Evolutionary conservation across 345 rosid genomes (phyloP).

Genomic region (Salix viminalis): DNA sequence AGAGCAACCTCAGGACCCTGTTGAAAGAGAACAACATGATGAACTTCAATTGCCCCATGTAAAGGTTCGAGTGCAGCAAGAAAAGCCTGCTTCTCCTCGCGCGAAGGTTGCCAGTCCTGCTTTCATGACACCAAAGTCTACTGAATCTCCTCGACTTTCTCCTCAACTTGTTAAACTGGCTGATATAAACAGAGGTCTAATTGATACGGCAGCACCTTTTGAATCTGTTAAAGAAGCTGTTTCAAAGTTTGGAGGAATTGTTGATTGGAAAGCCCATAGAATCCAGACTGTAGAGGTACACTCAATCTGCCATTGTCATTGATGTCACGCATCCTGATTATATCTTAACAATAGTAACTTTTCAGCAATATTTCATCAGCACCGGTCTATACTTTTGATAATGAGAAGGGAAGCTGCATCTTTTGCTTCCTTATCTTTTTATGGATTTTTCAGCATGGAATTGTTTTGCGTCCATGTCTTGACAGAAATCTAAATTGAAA

Average conservation of each 20-base stretch:
- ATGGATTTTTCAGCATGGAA: not conserved
- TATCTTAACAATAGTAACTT: not conserved
- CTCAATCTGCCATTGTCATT: not conserved
- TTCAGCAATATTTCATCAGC: not conserved
- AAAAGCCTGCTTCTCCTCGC: not conserved
- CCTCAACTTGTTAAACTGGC: not conserved
- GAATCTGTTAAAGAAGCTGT: constrained; percentile 96
- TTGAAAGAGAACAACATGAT: constrained; percentile 4
- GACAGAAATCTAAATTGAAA: not conserved
- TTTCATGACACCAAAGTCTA: not conserved
- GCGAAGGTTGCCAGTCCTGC: not conserved
- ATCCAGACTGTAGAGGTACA: constrained; percentile 73
- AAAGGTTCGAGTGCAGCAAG: constrained; percentile 10
- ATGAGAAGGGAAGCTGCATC: not conserved
- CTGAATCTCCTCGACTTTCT: not conserved
- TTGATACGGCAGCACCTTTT: constrained; percentile 82
- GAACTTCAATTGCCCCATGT: constrained; percentile 35
- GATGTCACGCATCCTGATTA: not conserved
- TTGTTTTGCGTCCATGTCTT: not conserved
- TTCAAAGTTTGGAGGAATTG: constrained; percentile 92
- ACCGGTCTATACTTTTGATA: not conserved
- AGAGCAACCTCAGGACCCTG: constrained; percentile 23
- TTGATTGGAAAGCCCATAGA: constrained; percentile 95
- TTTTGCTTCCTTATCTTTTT: not conserved
- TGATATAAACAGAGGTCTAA: constrained; percentile 47